Evolutionary conservation across 805 yeast genomes (phyloP).

Genomic region (Wickerhamiella spandovensis): DNA sequence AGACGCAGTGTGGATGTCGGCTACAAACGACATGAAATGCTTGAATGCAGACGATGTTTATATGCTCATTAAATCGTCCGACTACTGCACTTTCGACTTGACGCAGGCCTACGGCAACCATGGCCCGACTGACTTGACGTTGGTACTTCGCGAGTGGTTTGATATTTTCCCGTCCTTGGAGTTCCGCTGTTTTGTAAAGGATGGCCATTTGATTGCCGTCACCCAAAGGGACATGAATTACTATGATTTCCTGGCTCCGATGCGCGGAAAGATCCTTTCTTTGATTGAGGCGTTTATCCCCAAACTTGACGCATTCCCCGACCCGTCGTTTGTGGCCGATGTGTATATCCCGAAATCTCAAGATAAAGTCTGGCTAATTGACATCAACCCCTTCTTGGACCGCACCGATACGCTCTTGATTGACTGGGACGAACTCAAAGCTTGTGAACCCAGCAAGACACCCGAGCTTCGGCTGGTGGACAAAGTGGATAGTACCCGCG

Average conservation of each 20-base stretch:
- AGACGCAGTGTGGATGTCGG: constrained; percentile 85
- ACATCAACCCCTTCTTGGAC: constrained; percentile 73
- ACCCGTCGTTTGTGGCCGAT: constrained; percentile 55
- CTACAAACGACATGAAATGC: constrained; percentile 67
- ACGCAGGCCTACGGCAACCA: constrained; percentile 49
- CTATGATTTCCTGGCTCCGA: constrained; percentile 51
- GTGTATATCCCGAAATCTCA: constrained; percentile 71
- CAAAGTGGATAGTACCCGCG: constrained; percentile 47
- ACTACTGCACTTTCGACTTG: constrained; percentile 76
- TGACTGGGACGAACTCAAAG: constrained; percentile 66
- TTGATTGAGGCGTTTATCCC: constrained; percentile 41
- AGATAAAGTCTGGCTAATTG: constrained; percentile 53
- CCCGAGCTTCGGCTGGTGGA: constrained; percentile 49
- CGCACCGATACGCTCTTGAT: constrained; percentile 67
- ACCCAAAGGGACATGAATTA: constrained; percentile 80
- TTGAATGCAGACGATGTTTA: constrained; percentile 61
- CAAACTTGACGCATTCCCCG: constrained; percentile 34
- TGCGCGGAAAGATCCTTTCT: constrained; percentile 33
- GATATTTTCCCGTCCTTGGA: constrained; percentile 80
- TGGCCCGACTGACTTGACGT: constrained; percentile 17
- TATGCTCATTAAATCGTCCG: constrained; percentile 70
- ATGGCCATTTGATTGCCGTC: constrained; percentile 51
- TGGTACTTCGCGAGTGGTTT: constrained; percentile 74
- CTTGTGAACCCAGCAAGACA: constrained; percentile 20
- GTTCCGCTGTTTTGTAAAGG: constrained; percentile 71